Evolutionary conservation across 2,329 filamentous ascomycete species (phyloP), one percentile per base, ranked within the genome.

Genomic region (Cordyceps tenuipes): DNA sequence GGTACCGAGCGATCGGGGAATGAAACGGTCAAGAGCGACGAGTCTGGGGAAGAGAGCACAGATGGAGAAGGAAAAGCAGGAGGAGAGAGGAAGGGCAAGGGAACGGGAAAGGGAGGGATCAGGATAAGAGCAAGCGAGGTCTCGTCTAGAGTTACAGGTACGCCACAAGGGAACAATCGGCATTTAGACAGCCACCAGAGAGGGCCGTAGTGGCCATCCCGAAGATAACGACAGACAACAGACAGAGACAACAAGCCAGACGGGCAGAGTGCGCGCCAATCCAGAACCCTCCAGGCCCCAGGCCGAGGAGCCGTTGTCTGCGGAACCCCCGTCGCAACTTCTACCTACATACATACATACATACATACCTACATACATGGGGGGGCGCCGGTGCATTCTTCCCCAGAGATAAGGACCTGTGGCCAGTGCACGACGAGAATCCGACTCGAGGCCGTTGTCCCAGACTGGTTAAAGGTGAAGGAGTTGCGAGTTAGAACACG

Each of bases 331-430:
- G n/a, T 21, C 23, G 15, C 39, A 46, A 15, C 47, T 39, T 39
- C 29, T 46, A 23, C 23, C 23, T 23, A 23, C 23, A 23, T 23
- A 23, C 23, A 23, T 13, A 4, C 21, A 12, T 13, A 19, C 48
- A 8, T 34, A n/a, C n/a, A n/a, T n/a, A n/a, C n/a, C n/a, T n/a
- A n/a, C n/a, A n/a, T n/a, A n/a, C n/a, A n/a, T n/a, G n/a, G n/a
- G n/a, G n/a, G n/a, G n/a, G n/a, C n/a, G n/a, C n/a, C n/a, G n/a
- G n/a, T n/a, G n/a, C n/a, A n/a, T n/a, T n/a, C n/a, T n/a, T n/a
- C 13, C n/a, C 21, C 44, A 48, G 41, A 57, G 54, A 57, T 57
- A 57, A 57, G 43, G 13, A 48, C n/a, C n/a, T n/a, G n/a, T n/a
- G n/a, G n/a, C 17, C 13, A 36, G 13, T 21, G 21, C 21, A 23